phyloP scores from a whole-genome alignment of 768 basidiomycete species.

The Serendipita vermifera region DNA sequence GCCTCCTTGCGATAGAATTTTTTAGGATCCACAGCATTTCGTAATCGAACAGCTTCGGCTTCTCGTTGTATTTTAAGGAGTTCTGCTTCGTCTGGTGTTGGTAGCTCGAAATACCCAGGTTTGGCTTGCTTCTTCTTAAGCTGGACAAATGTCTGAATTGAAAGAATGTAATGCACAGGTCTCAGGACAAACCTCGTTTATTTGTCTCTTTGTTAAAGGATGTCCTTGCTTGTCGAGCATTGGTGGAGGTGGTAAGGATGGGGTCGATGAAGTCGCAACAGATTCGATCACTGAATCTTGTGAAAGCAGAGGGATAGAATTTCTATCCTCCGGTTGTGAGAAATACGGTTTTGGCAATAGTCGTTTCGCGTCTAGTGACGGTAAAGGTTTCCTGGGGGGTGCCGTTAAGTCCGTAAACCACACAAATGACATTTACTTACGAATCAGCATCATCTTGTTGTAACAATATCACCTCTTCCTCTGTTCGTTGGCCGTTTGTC shows the following conservation, averaged over 20 bases:
- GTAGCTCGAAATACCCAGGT: constrained; percentile 76
- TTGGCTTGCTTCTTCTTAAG: constrained; percentile 61
- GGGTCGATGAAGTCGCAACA: constrained; percentile 43
- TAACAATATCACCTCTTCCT: constrained; percentile 21
- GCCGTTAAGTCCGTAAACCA: constrained; percentile 2
- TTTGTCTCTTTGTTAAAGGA: constrained; percentile 56
- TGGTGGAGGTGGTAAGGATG: constrained; percentile 49
- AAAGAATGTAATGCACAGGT: background rate
- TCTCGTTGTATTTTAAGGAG: constrained; percentile 69
- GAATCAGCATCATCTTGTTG: constrained; percentile 25
- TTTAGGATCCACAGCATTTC: constrained; percentile 84
- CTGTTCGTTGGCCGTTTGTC: constrained; percentile 18
- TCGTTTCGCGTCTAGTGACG: constrained; percentile 48
- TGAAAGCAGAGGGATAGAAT: constrained; percentile 34
- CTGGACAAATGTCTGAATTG: constrained; percentile 26
- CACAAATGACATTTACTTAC: constrained; percentile 6
- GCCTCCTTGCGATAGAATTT: constrained; percentile 77
- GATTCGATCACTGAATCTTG: constrained; percentile 51
- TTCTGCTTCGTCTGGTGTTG: constrained; percentile 68
- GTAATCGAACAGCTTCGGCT: constrained; percentile 73
- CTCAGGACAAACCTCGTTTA: constrained; percentile 43
- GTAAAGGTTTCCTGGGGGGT: constrained; percentile 39
- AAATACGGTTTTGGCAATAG: constrained; percentile 52
- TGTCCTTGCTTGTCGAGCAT: constrained; percentile 49
- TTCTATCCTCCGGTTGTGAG: constrained; percentile 32